Conservation (phyloP, 208 protist species). For the Leishmania amazonensis region DNA sequence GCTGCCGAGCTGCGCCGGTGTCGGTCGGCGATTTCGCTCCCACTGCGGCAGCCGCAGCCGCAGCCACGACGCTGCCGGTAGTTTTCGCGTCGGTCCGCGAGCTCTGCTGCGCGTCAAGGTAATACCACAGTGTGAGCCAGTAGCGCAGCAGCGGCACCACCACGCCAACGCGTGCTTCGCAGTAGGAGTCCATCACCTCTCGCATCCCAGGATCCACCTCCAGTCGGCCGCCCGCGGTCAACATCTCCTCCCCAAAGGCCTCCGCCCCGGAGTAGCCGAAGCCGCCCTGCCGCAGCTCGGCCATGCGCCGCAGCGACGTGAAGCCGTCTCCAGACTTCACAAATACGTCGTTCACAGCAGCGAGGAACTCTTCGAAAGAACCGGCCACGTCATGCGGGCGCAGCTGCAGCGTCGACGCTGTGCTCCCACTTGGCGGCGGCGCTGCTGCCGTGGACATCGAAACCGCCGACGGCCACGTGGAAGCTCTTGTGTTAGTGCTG, state of each 20-base stretch:
- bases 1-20: conserved; percentile 11
- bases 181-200: conserved; percentile 68
- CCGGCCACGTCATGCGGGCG: conserved; percentile 28
- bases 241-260: conserved; percentile 43
- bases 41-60: neutral
- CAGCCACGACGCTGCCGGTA: neutral
- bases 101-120: conserved; percentile 27
- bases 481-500: neutral
- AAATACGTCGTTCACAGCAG: conserved; percentile 63
- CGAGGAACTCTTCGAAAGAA: conserved; percentile 37
- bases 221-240: conserved; percentile 23
- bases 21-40: neutral
- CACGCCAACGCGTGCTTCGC: conserved; percentile 61
- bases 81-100: conserved; percentile 7
- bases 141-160: conserved; percentile 67
- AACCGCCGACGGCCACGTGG: neutral
- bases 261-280: conserved; percentile 40
- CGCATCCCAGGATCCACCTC: conserved; percentile 43
- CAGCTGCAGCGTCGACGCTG: conserved; percentile 6
- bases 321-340: conserved; percentile 38
- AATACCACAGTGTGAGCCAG: conserved; percentile 58
- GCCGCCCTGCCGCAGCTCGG: conserved; percentile 57
- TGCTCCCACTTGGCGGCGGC: neutral
- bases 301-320: conserved; percentile 69
- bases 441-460: neutral